Conservation (phyloP, 2,329 filamentous ascomycete species). For the Endocalyx cinctus region DNA sequence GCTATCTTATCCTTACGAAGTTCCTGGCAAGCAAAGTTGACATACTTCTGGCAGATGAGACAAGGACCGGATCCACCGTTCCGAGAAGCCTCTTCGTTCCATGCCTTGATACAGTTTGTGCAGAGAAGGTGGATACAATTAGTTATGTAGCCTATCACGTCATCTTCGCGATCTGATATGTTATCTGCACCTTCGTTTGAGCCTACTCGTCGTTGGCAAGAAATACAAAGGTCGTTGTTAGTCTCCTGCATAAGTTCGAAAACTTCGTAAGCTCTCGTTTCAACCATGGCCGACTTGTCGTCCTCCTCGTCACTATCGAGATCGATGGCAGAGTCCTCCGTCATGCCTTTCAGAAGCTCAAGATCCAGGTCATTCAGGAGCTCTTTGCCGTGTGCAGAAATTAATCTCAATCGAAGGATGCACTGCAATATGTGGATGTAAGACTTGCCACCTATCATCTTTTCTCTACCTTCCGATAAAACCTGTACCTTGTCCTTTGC, state of each 20-base stretch:
- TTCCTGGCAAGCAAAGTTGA: constrained; percentile 61
- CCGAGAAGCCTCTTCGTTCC: constrained; percentile 52
- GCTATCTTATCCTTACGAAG: constrained; percentile 61
- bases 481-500: constrained; percentile 76
- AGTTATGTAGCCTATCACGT: constrained; percentile 73
- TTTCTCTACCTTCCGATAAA: constrained; percentile 58
- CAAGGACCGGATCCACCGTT: constrained; percentile 52
- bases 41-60: constrained; percentile 60
- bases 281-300: constrained; percentile 52
- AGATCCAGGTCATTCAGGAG: constrained; percentile 81
- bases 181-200: constrained; percentile 48
- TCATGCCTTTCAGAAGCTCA: constrained; percentile 72
- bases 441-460: constrained; percentile 73
- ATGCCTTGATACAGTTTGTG: constrained; percentile 61
- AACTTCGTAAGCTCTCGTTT: constrained; percentile 78
- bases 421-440: constrained; percentile 92
- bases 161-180: constrained; percentile 54
- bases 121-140: constrained; percentile 87
- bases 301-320: constrained; percentile 74
- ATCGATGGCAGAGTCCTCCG: constrained; percentile 81
- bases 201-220: constrained; percentile 63
- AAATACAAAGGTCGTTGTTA: constrained; percentile 67
- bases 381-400: constrained; percentile 93
- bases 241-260: constrained; percentile 80
- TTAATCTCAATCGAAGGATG: constrained; percentile 81